Conservation (phyloP, 2,329 filamentous ascomycete species). For the Xylaria sp. region DNA sequence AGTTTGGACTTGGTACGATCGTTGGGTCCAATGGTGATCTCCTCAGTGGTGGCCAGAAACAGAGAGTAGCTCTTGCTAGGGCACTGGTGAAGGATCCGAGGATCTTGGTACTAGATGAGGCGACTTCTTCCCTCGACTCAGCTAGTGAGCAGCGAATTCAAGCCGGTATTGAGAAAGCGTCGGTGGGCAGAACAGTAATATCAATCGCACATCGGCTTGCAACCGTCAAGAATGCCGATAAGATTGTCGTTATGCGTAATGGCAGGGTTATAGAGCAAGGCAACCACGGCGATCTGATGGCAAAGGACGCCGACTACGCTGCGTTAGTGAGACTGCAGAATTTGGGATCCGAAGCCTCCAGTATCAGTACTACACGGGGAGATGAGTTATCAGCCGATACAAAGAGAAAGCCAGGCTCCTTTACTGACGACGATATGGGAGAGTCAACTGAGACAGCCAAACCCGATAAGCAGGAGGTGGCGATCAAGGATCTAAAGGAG, state of each 20-base stretch:
- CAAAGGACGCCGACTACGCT: conserved; percentile 48
- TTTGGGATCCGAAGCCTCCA: conserved; percentile 50
- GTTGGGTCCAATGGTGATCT: conserved; percentile 57
- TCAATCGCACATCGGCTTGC: conserved; percentile 71
- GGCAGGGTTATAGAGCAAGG: conserved; percentile 71
- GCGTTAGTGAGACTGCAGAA: conserved; percentile 47
- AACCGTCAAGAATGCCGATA: conserved; percentile 69
- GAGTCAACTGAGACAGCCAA: conserved; percentile 23
- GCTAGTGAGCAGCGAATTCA: conserved; percentile 59
- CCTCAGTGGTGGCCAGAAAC: conserved; percentile 59
- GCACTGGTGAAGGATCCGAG: conserved; percentile 58
- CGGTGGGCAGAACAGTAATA: conserved; percentile 66
- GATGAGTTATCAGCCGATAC: conserved; percentile 51
- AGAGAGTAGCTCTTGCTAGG: conserved; percentile 59
- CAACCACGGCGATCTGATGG: conserved; percentile 67
- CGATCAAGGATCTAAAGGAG: conserved; percentile 22
- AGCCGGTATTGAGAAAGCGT: conserved; percentile 49
- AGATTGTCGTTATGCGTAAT: conserved; percentile 71
- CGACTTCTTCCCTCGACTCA: conserved; percentile 61
- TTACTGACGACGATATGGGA: conserved; percentile 33
- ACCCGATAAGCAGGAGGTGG: conserved; percentile 27
- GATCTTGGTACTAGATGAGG: conserved; percentile 61
- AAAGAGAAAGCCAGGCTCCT: conserved; percentile 38
- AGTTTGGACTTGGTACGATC: conserved; percentile 57
- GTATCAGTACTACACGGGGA: conserved; percentile 44